Conservation (phyloP, 495 filamentous ascomycete genomes). For the Neurospora sp. region DNA sequence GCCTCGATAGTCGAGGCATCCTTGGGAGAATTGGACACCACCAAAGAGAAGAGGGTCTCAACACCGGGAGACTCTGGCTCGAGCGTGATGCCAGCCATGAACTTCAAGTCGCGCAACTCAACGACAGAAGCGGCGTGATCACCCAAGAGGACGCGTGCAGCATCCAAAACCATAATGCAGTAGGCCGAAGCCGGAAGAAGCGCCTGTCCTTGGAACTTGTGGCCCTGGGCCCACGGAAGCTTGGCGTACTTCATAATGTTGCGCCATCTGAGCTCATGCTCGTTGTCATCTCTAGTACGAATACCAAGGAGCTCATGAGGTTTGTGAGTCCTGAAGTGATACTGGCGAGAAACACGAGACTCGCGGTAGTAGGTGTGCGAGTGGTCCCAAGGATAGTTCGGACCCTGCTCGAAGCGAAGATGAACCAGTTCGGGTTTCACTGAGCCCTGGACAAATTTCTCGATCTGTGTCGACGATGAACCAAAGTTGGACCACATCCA, state of each 20-base stretch:
- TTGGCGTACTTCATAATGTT: slow-evolving; percentile 37
- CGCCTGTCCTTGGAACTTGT: slow-evolving; percentile 34
- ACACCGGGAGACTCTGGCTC: slow-evolving; percentile 34
- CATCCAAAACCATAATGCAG: slow-evolving; percentile 34
- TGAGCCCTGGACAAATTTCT: slow-evolving; percentile 27
- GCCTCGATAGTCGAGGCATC: slow-evolving; percentile 20
- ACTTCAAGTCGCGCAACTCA: slow-evolving; percentile 30
- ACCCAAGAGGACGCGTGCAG: slow-evolving; percentile 18
- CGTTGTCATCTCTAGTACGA: slow-evolving; percentile 33
- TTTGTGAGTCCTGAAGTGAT: slow-evolving; percentile 26
- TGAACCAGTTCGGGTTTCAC: slow-evolving; percentile 12
- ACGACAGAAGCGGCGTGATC: slow-evolving; percentile 24
- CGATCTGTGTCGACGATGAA: slow-evolving; percentile 12
- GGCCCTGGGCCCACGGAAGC: slow-evolving; percentile 29
- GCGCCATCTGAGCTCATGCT: slow-evolving; percentile 32
- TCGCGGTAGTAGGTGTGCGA: slow-evolving; percentile 34
- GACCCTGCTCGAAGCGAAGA: slow-evolving; percentile 21
- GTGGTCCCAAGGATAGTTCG: slow-evolving; percentile 43
- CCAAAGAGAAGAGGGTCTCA: slow-evolving; percentile 36
- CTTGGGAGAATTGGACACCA: slow-evolving; percentile 3
- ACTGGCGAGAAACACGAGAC: slow-evolving; percentile 36
- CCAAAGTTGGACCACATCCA: slow-evolving; percentile 38
- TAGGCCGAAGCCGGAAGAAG: slow-evolving; percentile 36
- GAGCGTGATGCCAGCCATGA: slow-evolving; percentile 39
- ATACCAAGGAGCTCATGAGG: slow-evolving; percentile 41